phyloP scores from a whole-genome alignment of 495 filamentous ascomycete genomes.

The Penicillium egyptiacum region DNA sequence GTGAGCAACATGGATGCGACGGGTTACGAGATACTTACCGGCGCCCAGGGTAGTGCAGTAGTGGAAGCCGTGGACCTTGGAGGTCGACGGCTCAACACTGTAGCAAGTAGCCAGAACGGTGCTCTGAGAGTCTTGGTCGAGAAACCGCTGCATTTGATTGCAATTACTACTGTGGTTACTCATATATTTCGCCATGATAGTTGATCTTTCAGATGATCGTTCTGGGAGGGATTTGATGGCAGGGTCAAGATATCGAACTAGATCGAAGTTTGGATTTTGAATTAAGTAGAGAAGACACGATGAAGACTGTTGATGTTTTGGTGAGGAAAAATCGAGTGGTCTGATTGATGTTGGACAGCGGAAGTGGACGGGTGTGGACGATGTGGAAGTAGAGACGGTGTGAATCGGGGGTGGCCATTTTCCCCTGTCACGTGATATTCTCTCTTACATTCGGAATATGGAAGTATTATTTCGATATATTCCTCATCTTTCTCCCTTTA shows the following conservation, averaged over 20 bases:
- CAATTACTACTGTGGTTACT: constrained; percentile 70
- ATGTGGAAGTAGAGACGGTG: constrained; percentile 8
- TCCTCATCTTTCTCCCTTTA: background rate
- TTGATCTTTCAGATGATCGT: constrained; percentile 13
- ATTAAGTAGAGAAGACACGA: constrained; percentile 8
- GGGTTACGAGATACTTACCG: constrained; percentile 50
- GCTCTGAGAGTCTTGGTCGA: constrained; percentile 50
- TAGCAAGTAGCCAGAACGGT: constrained; percentile 88
- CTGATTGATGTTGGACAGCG: constrained; percentile 7
- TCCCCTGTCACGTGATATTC: constrained; percentile 14
- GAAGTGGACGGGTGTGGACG: background rate
- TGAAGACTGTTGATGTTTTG: constrained; percentile 8
- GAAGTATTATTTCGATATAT: background rate
- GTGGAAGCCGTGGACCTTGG: constrained; percentile 76
- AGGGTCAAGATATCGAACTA: constrained; percentile 8
- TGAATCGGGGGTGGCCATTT: constrained; percentile 3
- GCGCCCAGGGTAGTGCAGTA: constrained; percentile 88
- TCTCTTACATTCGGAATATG: background rate
- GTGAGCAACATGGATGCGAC: background rate
- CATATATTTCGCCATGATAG: constrained; percentile 57
- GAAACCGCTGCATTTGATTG: constrained; percentile 59
- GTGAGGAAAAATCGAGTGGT: background rate
- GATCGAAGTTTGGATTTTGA: background rate
- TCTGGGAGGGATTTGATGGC: constrained; percentile 9
- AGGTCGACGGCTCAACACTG: constrained; percentile 53